phyloP scores from a whole-genome alignment of 306 rosid genomes.

The Fagus sylvatica region DNA sequence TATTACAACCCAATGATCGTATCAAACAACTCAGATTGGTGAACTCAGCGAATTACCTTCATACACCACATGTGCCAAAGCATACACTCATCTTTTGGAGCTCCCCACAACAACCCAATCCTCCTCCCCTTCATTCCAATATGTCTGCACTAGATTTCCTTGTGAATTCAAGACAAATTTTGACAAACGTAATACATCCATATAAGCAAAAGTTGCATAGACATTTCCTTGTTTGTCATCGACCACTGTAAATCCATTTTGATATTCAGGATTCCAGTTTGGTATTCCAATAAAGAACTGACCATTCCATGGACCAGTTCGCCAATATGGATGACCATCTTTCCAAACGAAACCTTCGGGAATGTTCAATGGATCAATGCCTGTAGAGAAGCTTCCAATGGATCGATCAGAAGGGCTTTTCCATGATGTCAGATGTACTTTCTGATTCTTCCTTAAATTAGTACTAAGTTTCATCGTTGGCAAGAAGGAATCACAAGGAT shows the following conservation, averaged over 20 bases:
- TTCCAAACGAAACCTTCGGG: constrained; percentile 8
- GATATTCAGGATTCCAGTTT: not conserved
- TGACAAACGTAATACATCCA: not conserved
- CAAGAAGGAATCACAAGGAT: constrained; percentile 16
- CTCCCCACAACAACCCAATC: too few relatives aligned
- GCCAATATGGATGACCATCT: not conserved
- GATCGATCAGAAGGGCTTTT: constrained; percentile 16
- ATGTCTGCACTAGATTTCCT: not conserved
- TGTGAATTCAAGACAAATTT: not conserved
- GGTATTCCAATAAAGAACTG: not conserved
- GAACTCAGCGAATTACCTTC: not conserved
- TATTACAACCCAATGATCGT: too few relatives aligned
- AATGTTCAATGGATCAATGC: not conserved
- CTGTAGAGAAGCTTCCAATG: not conserved
- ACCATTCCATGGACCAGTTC: constrained; percentile 28
- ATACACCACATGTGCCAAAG: constrained; percentile 28
- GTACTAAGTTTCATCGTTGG: constrained; percentile 10
- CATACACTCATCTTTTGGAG: constrained; percentile 1
- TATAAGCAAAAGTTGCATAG: not conserved
- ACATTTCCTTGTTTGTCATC: not conserved
- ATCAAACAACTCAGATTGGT: too few relatives aligned
- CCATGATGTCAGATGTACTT: not conserved
- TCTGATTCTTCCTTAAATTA: not conserved
- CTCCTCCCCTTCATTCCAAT: not conserved
- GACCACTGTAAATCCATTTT: not conserved